Evolutionary conservation across 352 stramenopile species (phyloP).

Genomic region (Thalassiosira mediterranea): DNA sequence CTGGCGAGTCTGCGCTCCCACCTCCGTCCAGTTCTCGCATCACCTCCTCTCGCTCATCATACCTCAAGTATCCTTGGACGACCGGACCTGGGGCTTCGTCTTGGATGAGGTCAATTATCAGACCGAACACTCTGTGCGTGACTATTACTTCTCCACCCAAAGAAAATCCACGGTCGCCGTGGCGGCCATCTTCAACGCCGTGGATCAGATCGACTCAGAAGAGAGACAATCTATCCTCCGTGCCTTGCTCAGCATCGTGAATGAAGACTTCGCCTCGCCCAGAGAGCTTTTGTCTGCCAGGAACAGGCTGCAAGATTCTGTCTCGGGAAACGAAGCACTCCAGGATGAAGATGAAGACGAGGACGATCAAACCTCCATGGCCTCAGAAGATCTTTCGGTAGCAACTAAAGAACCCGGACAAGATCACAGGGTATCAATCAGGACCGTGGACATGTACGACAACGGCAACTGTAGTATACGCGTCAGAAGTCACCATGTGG

Average conservation of each 20-base stretch:
- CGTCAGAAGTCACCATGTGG: no score
- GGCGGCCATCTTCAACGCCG: conserved; percentile 4
- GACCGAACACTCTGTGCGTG: background rate
- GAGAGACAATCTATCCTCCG: background rate
- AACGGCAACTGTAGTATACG: no score
- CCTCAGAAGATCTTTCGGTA: no score
- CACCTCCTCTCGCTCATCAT: conserved; percentile 1
- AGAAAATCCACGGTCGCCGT: background rate
- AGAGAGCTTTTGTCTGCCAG: background rate
- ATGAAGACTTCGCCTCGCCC: background rate
- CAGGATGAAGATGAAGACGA: no score
- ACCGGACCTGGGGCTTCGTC: conserved; percentile 1
- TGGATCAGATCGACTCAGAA: background rate
- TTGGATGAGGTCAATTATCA: conserved; percentile 1
- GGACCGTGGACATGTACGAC: no score
- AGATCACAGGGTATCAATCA: no score
- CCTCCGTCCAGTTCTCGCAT: conserved; percentile 25
- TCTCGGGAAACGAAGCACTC: no score
- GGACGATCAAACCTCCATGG: no score
- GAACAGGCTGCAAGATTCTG: background rate
- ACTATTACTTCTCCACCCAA: conserved; percentile 6
- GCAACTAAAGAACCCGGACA: no score
- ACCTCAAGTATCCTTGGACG: background rate
- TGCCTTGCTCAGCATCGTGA: background rate
- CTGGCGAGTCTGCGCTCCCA: conserved; percentile 63